These are phyloP conservation scores for Gelatoporia subvermispora DNA, from an alignment of 768 basidiomycete species.

Conservation along the genomic window DNA sequence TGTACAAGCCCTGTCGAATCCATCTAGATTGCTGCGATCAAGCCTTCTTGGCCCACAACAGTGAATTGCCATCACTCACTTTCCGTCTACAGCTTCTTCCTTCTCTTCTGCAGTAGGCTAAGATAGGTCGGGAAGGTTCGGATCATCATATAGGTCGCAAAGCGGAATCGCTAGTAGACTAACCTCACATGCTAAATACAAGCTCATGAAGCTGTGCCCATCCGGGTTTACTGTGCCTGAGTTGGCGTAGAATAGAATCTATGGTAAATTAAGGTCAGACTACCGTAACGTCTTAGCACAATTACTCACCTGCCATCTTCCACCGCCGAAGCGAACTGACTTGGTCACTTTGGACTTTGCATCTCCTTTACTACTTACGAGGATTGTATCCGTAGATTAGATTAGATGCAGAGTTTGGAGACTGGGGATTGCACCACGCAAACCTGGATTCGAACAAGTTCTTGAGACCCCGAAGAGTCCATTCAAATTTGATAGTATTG, in stretches of 20 bases:
- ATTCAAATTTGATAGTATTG: slow-evolving; percentile 62
- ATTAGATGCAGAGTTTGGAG: no score
- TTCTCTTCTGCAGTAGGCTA: slow-evolving; percentile 78
- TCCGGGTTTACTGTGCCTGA: slow-evolving; percentile 58
- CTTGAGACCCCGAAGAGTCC: slow-evolving; percentile 70
- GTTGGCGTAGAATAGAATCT: slow-evolving; percentile 85
- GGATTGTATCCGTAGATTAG: neutral
- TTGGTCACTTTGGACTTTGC: slow-evolving; percentile 74
- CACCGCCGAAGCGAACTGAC: slow-evolving; percentile 72
- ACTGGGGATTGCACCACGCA: neutral
- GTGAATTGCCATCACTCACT: slow-evolving; percentile 28
- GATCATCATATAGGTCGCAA: neutral
- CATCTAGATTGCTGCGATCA: slow-evolving; percentile 42
- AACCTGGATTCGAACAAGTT: slow-evolving; percentile 69
- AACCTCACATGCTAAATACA: slow-evolving; percentile 83
- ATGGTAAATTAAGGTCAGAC: neutral
- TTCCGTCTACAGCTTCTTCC: slow-evolving; percentile 57
- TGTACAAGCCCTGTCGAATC: slow-evolving; percentile 81
- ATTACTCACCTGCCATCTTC: slow-evolving; percentile 59
- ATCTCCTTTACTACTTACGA: slow-evolving; percentile 53
- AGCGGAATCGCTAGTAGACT: slow-evolving; percentile 14
- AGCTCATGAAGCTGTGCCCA: slow-evolving; percentile 57
- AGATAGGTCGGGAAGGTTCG: neutral
- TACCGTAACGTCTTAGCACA: neutral
- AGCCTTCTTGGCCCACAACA: neutral